Percentiles rank a stretch among this genome's conserved stretches.
Conservation (phyloP, 352 stramenopile genomes). For the Phytophthora constricta region DNA sequence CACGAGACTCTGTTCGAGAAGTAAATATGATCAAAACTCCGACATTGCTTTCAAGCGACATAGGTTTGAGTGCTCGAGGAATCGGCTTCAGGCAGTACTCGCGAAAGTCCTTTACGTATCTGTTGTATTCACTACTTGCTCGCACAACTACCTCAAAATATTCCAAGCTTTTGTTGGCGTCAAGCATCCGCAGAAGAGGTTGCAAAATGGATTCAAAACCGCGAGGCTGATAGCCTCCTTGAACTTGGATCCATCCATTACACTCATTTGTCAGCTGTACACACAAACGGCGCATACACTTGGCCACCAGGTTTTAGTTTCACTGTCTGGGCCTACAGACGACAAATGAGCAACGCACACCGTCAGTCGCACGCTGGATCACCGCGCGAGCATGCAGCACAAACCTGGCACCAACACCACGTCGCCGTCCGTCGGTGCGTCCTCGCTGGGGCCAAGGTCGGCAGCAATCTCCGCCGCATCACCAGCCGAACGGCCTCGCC, state of each 20-base stretch:
- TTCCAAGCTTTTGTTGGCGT: constrained; percentile 5
- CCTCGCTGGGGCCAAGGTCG: no score
- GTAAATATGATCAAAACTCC: not conserved
- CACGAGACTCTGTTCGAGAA: not conserved
- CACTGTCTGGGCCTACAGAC: not conserved
- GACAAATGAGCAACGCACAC: not conserved
- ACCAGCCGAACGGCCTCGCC: no score
- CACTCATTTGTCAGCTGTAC: constrained; percentile 1
- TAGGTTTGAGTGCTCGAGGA: not conserved
- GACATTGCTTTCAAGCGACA: not conserved
- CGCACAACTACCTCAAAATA: constrained; percentile 12
- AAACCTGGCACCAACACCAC: no score
- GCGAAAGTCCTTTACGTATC: constrained; percentile 1
- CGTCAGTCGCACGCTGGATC: not conserved
- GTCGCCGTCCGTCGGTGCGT: no score
- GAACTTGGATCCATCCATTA: not conserved
- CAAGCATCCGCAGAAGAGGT: constrained; percentile 5
- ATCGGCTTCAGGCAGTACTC: not conserved
- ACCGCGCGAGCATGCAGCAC: no score
- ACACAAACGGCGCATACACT: constrained; percentile 6
- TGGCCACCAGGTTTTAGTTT: not conserved
- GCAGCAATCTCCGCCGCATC: no score
- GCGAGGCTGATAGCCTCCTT: not conserved
- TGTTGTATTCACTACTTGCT: not conserved
- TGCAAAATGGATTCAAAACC: constrained; percentile 1